Base-by-base conservation (phyloP, 805 yeast genomes). In the Kuraishia molischiana region DNA sequence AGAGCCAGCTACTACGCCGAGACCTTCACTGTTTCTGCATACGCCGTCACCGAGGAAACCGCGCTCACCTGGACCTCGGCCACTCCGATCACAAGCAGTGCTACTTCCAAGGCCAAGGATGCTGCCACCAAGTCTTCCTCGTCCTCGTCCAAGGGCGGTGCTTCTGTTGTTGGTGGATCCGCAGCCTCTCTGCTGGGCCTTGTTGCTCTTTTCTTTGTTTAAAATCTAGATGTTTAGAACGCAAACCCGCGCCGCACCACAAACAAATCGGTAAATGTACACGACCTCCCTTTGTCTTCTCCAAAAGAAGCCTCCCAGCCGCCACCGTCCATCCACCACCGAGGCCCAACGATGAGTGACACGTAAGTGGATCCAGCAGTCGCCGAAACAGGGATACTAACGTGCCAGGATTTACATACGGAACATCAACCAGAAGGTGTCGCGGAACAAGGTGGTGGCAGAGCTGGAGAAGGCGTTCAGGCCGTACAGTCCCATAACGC, bases 361-460 rank as follows among this genome's bases (percentile, higher is more conserved):
- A 32, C 35, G 35, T 32, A 14, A 32, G 35, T 32, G 5, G 9
- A 18, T 14, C 13, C 35, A 6, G 8, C n/a, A 8, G 14, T 10
- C 14, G 6, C n/a, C 6, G 9, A 8, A 20, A n/a, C n/a, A n/a
- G n/a, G n/a, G n/a, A n/a, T n/a, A n/a, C n/a, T n/a, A n/a, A n/a
- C n/a, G n/a, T n/a, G 4, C 13, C 26, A 45, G 43, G 3, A 54
- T 80, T n/a, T 85, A 86, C 52, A 53, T 86, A 29, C 68, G 82
- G 46, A 84, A 84, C 48, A 57, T 85, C 42, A 80, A 84, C 50
- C 95, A 85, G 49, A 75, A 74, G 41, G 70, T 82, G 6, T 69
- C 79, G 3, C 48, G 71, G 5, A 66, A 67, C 32, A 69, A 67
- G 14, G 56, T 85, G 17, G 71, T 69, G 39, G 42, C 49, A 2